Base-by-base conservation (phyloP, 148 eudicot species). In the Rhododendron griersonianum region DNA sequence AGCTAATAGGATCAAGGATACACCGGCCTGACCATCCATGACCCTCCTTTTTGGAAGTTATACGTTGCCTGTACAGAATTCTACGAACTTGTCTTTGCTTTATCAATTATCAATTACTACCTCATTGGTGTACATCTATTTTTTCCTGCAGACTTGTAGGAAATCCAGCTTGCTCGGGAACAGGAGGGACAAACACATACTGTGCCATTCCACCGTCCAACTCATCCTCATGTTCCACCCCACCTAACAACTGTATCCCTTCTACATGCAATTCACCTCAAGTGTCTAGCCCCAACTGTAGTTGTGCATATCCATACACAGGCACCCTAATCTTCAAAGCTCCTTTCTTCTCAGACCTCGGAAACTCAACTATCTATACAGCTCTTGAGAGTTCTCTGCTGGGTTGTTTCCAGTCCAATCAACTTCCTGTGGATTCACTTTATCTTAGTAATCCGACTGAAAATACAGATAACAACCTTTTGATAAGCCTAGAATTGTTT, bases 341-440 rank as follows among this genome's bases (percentile, higher is more conserved):
- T 88, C 96, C 95, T 81, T 83, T 91, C 75, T 94, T 96, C 85
- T 93, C 98, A 59, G 79, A 90, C 88, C 80, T 84, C 15, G 90
- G 88, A 74, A 89, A 91, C 86, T 3, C 87, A 19, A 65, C 33
- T 35, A 28, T 67, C 73, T 93, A 91, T 78, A 69, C 75, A 47
- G 23, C 85, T 65, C 93, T 96, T 1, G 89, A 90, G 82, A 30
- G 28, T 25, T 81, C 90, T 63, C 87, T 94, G 75, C 30, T 71
- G 63, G 0, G 3, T 11, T 47, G 78, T 51, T 89, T 91, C 37
- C 50, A 50, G 39, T 80, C 80, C 11, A 18, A 73, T 39, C 41
- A 39, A 19, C 91, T 97, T 80, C 93, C 98, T 18, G 94, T 97
- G 73, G 94, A 95, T 80, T 93, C 98, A n/a, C 84, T 97, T 86